These are phyloP conservation scores for Citrullus colocynthis DNA, from an alignment of 306 rosid genomes.

Conservation along the genomic window DNA sequence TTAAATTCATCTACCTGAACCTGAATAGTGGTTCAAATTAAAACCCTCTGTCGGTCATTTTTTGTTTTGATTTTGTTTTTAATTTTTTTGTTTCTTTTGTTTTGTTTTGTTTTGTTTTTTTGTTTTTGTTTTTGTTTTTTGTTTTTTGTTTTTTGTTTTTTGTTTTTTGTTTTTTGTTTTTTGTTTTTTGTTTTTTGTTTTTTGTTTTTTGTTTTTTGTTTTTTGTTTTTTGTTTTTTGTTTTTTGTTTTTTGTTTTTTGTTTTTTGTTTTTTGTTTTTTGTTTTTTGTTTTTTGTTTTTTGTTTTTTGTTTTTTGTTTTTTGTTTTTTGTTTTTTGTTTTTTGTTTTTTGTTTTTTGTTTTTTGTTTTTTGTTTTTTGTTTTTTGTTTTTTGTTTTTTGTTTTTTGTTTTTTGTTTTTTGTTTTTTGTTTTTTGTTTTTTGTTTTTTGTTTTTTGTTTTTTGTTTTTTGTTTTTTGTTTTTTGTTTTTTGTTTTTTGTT, in stretches of 20 bases:
- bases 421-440: background rate
- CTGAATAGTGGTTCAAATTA: background rate
- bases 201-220: background rate
- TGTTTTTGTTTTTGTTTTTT: no score
- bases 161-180: fast-evolving
- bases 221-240: fast-evolving
- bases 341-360: fast-evolving
- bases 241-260: background rate
- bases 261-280: background rate
- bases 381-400: background rate
- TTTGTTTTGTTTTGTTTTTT: no score
- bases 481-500: background rate
- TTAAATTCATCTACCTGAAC: background rate
- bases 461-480: background rate
- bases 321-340: background rate
- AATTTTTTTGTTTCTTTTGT: no score
- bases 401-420: no score
- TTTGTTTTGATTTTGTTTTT: background rate
- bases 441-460: no score
- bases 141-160: background rate
- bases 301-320: background rate
- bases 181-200: background rate
- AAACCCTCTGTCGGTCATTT: background rate
- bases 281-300: fast-evolving
- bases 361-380: background rate